Conservation (phyloP, 2,329 filamentous ascomycete species). For the Aspergillus terreus region DNA sequence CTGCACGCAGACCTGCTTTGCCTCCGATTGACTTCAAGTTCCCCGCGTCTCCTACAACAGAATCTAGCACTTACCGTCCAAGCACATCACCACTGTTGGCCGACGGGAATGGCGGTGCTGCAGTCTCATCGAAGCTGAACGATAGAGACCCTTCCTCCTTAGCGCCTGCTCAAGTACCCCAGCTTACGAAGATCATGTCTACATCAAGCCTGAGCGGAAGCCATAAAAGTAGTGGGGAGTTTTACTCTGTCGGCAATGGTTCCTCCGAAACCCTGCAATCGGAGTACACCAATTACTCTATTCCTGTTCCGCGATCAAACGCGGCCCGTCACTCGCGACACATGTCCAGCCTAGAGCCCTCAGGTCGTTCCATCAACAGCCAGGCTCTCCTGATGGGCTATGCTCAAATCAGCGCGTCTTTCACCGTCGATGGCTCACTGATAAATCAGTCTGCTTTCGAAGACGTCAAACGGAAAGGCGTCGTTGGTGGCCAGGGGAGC, state of each 20-base stretch:
- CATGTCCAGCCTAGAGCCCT: constrained; percentile 40
- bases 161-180: constrained; percentile 29
- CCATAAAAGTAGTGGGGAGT: constrained; percentile 86
- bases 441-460: constrained; percentile 89
- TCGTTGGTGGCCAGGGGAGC: constrained; percentile 76
- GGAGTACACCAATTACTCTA: constrained; percentile 62
- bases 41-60: constrained; percentile 41
- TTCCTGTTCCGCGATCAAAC: constrained; percentile 52
- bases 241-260: constrained; percentile 92
- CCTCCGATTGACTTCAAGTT: constrained; percentile 54
- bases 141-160: constrained; percentile 23
- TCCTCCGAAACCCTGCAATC: constrained; percentile 91
- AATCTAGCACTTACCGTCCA: constrained; percentile 22
- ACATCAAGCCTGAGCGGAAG: constrained; percentile 73
- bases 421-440: constrained; percentile 85
- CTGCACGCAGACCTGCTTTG: constrained; percentile 33
- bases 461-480: constrained; percentile 90
- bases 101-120: constrained; percentile 17
- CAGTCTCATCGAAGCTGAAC: constrained; percentile 13
- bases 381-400: constrained; percentile 98
- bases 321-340: constrained; percentile 38
- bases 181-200: constrained; percentile 66
- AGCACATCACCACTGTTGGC: constrained; percentile 27
- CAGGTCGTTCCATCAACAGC: constrained; percentile 17
- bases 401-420: constrained; percentile 87